Percentiles rank a stretch among this genome's conserved stretches.
phyloP scores from a whole-genome alignment of 2,329 filamentous ascomycete genomes.

The Decorospora gaudefroyi region DNA sequence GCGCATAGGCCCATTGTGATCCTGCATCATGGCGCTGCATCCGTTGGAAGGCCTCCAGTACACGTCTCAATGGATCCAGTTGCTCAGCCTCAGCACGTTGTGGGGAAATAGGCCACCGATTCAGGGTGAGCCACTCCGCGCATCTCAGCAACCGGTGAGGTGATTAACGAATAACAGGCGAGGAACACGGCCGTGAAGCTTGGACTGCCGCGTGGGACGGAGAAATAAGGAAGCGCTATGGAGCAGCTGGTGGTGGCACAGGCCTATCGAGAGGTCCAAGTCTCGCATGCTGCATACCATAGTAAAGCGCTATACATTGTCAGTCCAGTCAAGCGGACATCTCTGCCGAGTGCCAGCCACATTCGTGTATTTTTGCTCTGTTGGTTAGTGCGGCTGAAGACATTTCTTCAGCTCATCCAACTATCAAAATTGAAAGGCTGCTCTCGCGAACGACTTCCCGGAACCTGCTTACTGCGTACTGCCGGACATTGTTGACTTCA shows the following conservation, averaged over 20 bases:
- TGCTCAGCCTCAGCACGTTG: slow-evolving; percentile 39
- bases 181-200: slow-evolving; percentile 15
- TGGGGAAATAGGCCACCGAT: slow-evolving; percentile 26
- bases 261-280: slow-evolving; percentile 13
- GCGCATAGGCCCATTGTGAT: slow-evolving; percentile 25
- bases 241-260: slow-evolving; percentile 35
- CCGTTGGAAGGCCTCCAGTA: slow-evolving; percentile 31
- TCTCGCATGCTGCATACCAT: slow-evolving; percentile 14
- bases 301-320: slow-evolving; percentile 16
- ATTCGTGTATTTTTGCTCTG: slow-evolving; percentile 22
- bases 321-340: slow-evolving; percentile 19
- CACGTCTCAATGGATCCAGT: slow-evolving; percentile 20
- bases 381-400: slow-evolving; percentile 26
- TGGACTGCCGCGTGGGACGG: slow-evolving; percentile 10
- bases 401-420: slow-evolving; percentile 29
- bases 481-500: background rate
- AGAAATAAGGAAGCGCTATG: slow-evolving; percentile 15
- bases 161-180: slow-evolving; percentile 23
- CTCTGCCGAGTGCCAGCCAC: slow-evolving; percentile 28
- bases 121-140: slow-evolving; percentile 21
- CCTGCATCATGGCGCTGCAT: slow-evolving; percentile 22
- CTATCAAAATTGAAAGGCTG: slow-evolving; percentile 13
- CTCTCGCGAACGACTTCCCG: slow-evolving; percentile 6
- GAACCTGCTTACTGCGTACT: background rate
- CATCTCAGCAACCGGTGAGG: slow-evolving; percentile 12